Conservation (phyloP, 805 yeast genomes). For the Saccharomyces mikatae region DNA sequence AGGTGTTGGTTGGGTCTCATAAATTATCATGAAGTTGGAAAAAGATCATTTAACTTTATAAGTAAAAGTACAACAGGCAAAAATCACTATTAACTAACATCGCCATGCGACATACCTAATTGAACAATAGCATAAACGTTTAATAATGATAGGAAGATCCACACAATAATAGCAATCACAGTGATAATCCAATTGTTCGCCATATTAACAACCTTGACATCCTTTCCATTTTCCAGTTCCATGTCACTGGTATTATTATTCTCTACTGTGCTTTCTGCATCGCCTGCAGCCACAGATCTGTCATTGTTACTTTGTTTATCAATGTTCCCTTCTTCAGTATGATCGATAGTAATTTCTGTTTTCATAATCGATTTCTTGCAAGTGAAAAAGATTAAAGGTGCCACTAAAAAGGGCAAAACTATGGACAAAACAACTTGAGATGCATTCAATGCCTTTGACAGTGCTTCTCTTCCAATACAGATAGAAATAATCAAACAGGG, state of each 20-base stretch:
- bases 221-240: slow-evolving; percentile 10
- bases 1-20: not conserved
- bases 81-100: slow-evolving; percentile 8
- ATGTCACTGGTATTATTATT: slow-evolving; percentile 8
- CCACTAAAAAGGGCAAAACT: slow-evolving; percentile 73
- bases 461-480: slow-evolving; percentile 64
- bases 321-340: slow-evolving; percentile 1
- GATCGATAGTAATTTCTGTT: slow-evolving; percentile 33
- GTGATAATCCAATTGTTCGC: slow-evolving; percentile 57
- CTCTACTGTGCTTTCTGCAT: slow-evolving; percentile 5
- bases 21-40: not conserved
- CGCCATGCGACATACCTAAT: slow-evolving; percentile 26
- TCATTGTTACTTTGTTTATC: slow-evolving; percentile 1
- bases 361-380: slow-evolving; percentile 62
- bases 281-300: slow-evolving; percentile 7
- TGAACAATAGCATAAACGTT: slow-evolving; percentile 57
- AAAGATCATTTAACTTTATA: not conserved
- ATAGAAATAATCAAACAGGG: slow-evolving; percentile 74
- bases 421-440: slow-evolving; percentile 80
- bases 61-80: too few relatives aligned
- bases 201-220: slow-evolving; percentile 38
- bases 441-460: slow-evolving; percentile 66
- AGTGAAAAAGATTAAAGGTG: slow-evolving; percentile 80
- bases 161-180: slow-evolving; percentile 44
- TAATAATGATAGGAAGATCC: slow-evolving; percentile 65